A percentile compares a stretch with the other conserved stretches of the same genome.
Conservation (phyloP, 176 grass and related monocot species). For the Aegilops tauschii region DNA sequence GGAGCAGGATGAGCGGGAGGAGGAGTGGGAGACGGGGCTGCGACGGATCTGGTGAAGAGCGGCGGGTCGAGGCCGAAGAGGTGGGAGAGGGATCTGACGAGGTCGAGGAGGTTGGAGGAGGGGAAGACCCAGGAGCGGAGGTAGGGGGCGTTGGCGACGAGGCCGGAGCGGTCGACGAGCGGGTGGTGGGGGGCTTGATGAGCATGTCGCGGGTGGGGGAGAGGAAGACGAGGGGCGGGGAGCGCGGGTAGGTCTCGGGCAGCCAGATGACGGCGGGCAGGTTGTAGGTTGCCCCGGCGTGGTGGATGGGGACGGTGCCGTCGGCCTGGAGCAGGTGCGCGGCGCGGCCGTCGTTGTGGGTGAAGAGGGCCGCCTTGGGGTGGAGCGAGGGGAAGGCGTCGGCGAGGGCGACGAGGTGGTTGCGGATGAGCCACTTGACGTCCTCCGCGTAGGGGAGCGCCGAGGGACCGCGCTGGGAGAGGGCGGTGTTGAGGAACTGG, state of each 20-base stretch:
- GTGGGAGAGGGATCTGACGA: slow-evolving; percentile 69
- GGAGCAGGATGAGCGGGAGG: neutral
- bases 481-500: slow-evolving; percentile 83
- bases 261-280: slow-evolving; percentile 86
- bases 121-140: slow-evolving; percentile 91
- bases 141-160: slow-evolving; percentile 64
- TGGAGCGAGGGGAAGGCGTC: slow-evolving; percentile 79
- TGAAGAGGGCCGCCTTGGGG: slow-evolving; percentile 75
- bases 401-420: slow-evolving; percentile 77
- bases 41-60: slow-evolving; percentile 50
- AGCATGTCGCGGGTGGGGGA: slow-evolving; percentile 86
- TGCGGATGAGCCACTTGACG: slow-evolving; percentile 92
- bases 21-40: slow-evolving; percentile 9
- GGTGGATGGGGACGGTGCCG: slow-evolving; percentile 74
- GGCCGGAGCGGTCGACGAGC: slow-evolving; percentile 71
- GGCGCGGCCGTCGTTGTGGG: slow-evolving; percentile 86
- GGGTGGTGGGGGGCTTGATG: slow-evolving; percentile 78
- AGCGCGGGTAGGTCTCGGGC: slow-evolving; percentile 80
- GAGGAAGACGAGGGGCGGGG: slow-evolving; percentile 74
- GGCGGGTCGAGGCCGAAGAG: slow-evolving; percentile 80
- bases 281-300: slow-evolving; percentile 72
- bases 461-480: slow-evolving; percentile 70
- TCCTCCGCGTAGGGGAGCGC: slow-evolving; percentile 82
- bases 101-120: slow-evolving; percentile 82
- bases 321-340: slow-evolving; percentile 79